Conservation (phyloP, 2,329 filamentous ascomycete genomes). For the Zelopaecilomyces penicillatus region DNA sequence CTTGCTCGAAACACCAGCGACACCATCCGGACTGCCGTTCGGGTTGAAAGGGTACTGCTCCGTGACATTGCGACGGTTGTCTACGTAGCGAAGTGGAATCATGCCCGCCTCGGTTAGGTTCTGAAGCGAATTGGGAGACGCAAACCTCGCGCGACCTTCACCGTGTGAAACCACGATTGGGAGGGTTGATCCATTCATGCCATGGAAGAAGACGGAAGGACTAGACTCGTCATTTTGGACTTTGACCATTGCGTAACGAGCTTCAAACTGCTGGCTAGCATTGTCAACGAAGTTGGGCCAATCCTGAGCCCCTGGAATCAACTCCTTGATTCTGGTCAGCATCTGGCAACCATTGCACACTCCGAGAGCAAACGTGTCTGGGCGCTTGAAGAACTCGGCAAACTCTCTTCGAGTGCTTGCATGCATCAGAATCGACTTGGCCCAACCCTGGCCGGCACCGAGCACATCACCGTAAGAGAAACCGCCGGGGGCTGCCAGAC, state of each 20-base stretch:
- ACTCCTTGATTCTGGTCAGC: slow-evolving; percentile 65
- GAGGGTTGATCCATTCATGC: slow-evolving; percentile 73
- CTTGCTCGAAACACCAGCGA: slow-evolving; percentile 68
- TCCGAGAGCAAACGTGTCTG: slow-evolving; percentile 85
- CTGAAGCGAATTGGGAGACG: slow-evolving; percentile 41
- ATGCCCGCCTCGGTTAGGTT: slow-evolving; percentile 57
- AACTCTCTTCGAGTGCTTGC: slow-evolving; percentile 69
- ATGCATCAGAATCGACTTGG: slow-evolving; percentile 85
- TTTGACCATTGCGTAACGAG: slow-evolving; percentile 72
- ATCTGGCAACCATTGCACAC: slow-evolving; percentile 99
- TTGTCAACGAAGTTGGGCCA: slow-evolving; percentile 90
- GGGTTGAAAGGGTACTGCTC: slow-evolving; percentile 81
- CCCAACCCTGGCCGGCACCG: slow-evolving; percentile 94
- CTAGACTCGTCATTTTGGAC: slow-evolving; percentile 51
- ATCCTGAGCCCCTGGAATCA: slow-evolving; percentile 74
- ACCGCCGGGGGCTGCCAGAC: slow-evolving; percentile 88
- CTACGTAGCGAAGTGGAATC: slow-evolving; percentile 73
- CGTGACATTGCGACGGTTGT: slow-evolving; percentile 67
- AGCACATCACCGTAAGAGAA: slow-evolving; percentile 86
- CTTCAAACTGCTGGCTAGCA: slow-evolving; percentile 81
- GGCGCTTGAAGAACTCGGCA: slow-evolving; percentile 72
- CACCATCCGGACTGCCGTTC: slow-evolving; percentile 74
- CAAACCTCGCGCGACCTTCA: slow-evolving; percentile 74
- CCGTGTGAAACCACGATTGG: slow-evolving; percentile 87
- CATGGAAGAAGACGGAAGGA: slow-evolving; percentile 79